Base-by-base conservation (phyloP, 2,329 filamentous ascomycete genomes). In the Pyrenophora tritici-repentis region DNA sequence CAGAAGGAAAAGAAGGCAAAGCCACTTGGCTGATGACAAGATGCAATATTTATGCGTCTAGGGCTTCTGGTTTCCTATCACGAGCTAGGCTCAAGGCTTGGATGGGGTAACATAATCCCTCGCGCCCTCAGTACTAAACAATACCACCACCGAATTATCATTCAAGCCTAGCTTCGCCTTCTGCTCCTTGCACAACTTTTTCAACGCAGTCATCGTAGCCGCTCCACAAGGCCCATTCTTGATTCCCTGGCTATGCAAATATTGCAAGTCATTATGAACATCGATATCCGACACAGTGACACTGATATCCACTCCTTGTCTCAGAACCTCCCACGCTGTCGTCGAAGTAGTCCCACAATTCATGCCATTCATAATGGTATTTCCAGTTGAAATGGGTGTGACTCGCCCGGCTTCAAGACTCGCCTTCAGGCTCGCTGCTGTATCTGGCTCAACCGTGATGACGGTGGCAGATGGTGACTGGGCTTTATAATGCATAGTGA, bases 321-420 rank as follows among this genome's bases (percentile, higher is more conserved):
- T 71, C 3, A 92, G 67, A 0, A 84, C 65, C 0, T 83, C 78
- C 86, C 87, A 92, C 0, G 87, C 85, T 0, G 81, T 83, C 0
- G 76, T 76, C 0, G 87, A 89, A 0, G 88, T 78, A 0, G 85
- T 89, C 0, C 87, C 87, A 54, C 88, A 91, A 58, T 89, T 85
- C 75, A 91, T 82, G 0, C 88, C 88, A 33, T 81, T 80, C 87
- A 91, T 91, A 60, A 89, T 89, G 0, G 86, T 90, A 2, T 81
- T 73, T 0, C 75, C 76, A 0, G 86, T 89, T 6, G 68, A 50
- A 1, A 88, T 78, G 0, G 80, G 69, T 0, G 75, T 77, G 3
- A 79, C 71, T 31, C 78, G 61, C 0, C 81, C 83, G 0, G 69
- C 71, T 14, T 76, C 68, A 1, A 88, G 68, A 29, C 81, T 84